Evolutionary conservation across 2,329 filamentous ascomycete genomes (phyloP), one percentile per base, ranked within the genome.

Genomic region (Trichoderma sp.): DNA sequence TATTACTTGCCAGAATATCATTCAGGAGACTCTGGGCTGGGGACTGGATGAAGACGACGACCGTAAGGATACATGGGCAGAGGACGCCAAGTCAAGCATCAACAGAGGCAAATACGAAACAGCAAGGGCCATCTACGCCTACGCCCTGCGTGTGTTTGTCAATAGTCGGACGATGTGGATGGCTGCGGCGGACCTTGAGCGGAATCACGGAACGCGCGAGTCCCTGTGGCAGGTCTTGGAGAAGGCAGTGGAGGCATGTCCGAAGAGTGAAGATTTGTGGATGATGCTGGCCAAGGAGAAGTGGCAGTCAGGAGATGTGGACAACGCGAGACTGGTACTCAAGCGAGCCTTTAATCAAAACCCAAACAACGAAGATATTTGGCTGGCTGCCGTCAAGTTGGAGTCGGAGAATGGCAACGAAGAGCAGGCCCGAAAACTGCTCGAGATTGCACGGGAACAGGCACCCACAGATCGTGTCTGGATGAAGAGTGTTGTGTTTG

Each of bases 361-460:
- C 80, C 95, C 95, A 1, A 95, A 97, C 83, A 98, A 98, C 85
- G 97, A 99, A 84, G 95, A 98, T 83, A 98, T 99, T 78, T 99
- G 97, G 93, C 92, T 98, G 65, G 94, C 95, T 18, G 97, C 97
- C 63, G 97, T 99, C 78, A 97, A 98, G 83, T 91, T 99, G 35
- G 97, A 99, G 85, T 95, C 97, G 1, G 95, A 98, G 81, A 96
- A 95, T 77, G 90, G 92, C 60, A 92, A 97, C 80, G 92, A 91
- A 56, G 93, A 95, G 50, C 92, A 97, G 81, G 97, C 97, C 1
- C 89, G 95, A 62, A 91, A 93, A 76, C 90, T 99, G 29, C 89
- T 99, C 53, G 90, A 92, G 71, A 93, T 93, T 14, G 97, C 97
- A 27, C 92, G 97, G 73, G 91, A 94, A 75, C 93, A 98, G 83